Base-by-base conservation (phyloP, 2,329 filamentous ascomycete genomes). In the Colletotrichum sp. region DNA sequence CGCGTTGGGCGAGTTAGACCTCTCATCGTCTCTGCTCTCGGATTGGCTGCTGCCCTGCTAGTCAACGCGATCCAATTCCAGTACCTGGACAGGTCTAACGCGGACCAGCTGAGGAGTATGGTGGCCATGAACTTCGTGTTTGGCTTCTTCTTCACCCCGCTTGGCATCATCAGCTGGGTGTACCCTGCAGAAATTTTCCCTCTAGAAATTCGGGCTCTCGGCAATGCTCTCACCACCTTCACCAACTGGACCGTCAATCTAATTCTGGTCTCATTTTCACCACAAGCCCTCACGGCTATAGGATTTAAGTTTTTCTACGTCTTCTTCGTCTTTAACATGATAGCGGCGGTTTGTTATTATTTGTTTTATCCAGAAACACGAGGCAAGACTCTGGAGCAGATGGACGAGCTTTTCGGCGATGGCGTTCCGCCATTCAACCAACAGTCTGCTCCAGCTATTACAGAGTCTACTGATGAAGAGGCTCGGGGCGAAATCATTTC, bases 231-330 rank as follows among this genome's bases (percentile, higher is more conserved):
- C 28, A 81, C 80, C 5, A 82, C 81, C 6, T 80, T 82, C 26
- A 80, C 79, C 28, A 83, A 83, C 74, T 83, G 82, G 81, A 71
- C 76, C n/a, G 77, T 82, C 44, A 83, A 82, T 75, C 81, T 90
- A 6, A 80, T 90, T 24, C 88, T 90, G 73, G 86, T 86, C 8
- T 88, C 90, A 72, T 89, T 88, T 76, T 86, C 85, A 5, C 89
- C 88, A 1, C 83, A 84, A 30, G 88, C 87, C 0, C 81, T 88
- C 5, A 82, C 81, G 0, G 80, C 78, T 2, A 81, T 89, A 21
- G 86, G 85, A 0, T 90, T 89, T 77, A 80, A 83, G 24, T 91
- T 89, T 79, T 90, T 81, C 60, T 81, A 81, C 62, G 79, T 81
- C 28, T 81, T 81, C 39, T 80, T 81, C 36, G 77, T 76, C 9